These are phyloP conservation scores for Wickerhamiella shivajii DNA, from an alignment of 805 yeast genomes.

Conservation along the genomic window DNA sequence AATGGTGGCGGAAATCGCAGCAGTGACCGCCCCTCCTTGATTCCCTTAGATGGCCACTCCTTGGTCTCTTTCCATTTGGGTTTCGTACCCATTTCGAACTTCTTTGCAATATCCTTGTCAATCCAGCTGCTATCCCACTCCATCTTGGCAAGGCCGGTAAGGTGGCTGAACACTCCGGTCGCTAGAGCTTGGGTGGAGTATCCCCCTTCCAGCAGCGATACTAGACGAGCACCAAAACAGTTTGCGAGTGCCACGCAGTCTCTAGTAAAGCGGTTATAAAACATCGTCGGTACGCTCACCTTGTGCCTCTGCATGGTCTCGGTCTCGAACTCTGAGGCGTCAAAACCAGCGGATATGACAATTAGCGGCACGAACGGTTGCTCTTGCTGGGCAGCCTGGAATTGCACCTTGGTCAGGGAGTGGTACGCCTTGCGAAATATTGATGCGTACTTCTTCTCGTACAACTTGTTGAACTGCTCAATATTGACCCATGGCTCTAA, in stretches of 20 bases:
- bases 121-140: constrained; percentile 57
- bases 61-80: constrained; percentile 37
- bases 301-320: constrained; percentile 77
- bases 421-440: constrained; percentile 53
- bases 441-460: constrained; percentile 44
- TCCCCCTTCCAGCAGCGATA: constrained; percentile 74
- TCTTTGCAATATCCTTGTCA: constrained; percentile 43
- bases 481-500: constrained; percentile 47
- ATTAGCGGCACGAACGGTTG: constrained; percentile 42
- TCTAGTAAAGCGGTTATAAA: constrained; percentile 54
- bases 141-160: constrained; percentile 49
- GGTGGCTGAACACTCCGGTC: constrained; percentile 67
- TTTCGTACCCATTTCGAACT: constrained; percentile 53
- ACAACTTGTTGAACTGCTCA: constrained; percentile 50
- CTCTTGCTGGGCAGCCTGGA: constrained; percentile 10
- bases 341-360: constrained; percentile 76
- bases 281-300: constrained; percentile 67
- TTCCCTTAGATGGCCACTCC: constrained; percentile 19
- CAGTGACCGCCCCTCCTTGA: constrained; percentile 22
- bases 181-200: constrained; percentile 69
- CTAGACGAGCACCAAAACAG: constrained; percentile 38
- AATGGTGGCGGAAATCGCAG: constrained; percentile 11
- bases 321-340: constrained; percentile 71
- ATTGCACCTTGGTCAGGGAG: constrained; percentile 22
- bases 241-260: constrained; percentile 61